Conservation (phyloP, 164 flowering plant species). For the Buxus sempervirens region DNA sequence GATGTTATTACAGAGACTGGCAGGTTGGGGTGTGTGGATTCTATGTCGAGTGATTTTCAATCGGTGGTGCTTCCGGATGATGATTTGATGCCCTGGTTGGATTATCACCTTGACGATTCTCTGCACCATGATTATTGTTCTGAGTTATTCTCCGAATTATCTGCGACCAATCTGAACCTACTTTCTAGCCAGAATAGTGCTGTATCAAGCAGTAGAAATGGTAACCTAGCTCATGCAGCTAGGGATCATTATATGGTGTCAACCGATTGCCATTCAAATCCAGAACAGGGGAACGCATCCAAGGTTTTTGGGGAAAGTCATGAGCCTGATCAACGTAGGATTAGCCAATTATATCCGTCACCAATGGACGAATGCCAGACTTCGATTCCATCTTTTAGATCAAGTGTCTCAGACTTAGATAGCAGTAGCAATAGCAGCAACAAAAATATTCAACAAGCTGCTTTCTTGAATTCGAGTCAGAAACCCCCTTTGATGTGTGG, state of each 20-base stretch:
- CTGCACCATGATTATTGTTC: slow-evolving; percentile 47
- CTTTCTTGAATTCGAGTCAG: slow-evolving; percentile 22
- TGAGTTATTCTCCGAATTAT: slow-evolving; percentile 58
- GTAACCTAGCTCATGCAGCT: slow-evolving; percentile 15
- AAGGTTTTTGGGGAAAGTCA: slow-evolving; percentile 26
- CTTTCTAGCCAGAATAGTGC: slow-evolving; percentile 15
- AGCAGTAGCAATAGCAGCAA: slow-evolving; percentile 15
- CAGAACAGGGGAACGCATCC: slow-evolving; percentile 26
- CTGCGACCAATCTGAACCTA: slow-evolving; percentile 47
- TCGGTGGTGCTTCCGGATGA: slow-evolving; percentile 52
- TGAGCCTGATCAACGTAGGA: slow-evolving; percentile 22
- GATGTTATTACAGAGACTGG: slow-evolving; percentile 27
- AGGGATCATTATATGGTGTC: slow-evolving; percentile 21
- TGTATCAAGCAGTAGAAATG: slow-evolving; percentile 26
- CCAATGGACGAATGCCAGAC: slow-evolving; percentile 24
- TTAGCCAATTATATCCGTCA: slow-evolving; percentile 21
- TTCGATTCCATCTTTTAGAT: slow-evolving; percentile 31
- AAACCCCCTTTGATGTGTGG: slow-evolving; percentile 20
- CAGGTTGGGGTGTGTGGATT: slow-evolving; percentile 34
- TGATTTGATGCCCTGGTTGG: slow-evolving; percentile 71
- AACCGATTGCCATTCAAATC: slow-evolving; percentile 18
- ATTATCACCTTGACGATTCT: slow-evolving; percentile 47
- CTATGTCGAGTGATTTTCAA: slow-evolving; percentile 36
- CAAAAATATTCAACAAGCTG: slow-evolving; percentile 20
- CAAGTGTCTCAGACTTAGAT: slow-evolving; percentile 30